Evolutionary conservation across 768 basidiomycete species (phyloP), one percentile per base, ranked within the genome.

Genomic region (Auriscalpium vulgare): DNA sequence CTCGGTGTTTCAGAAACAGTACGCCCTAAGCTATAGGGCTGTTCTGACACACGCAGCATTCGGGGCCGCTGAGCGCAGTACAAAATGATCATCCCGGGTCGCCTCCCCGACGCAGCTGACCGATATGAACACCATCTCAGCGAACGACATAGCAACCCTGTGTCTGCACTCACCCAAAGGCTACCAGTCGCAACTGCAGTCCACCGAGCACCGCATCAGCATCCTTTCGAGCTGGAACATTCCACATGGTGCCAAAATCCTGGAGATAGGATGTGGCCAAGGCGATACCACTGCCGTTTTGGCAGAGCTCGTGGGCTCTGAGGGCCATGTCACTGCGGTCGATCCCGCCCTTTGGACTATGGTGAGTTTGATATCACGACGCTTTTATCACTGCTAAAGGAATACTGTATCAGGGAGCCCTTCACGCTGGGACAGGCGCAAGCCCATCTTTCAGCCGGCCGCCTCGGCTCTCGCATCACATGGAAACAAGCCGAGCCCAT

Each of bases 181-280:
- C 36, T 56, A 55, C 55, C 17, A 19, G 10, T 23, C 62, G 47
- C 56, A 59, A n/a, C 55, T 54, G 8, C 37, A 51, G 21, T 67
- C 67, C 46, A 64, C 63, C 13, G 57, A 68, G 49, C 70, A 75
- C 49, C 72, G 73, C 35, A 58, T 74, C 43, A 57, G 63, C 23
- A 63, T 74, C n/a, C 55, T 72, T 29, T 53, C 55, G 9, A 59
- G 61, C 9, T 73, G 68, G 68, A 56, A 61, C 10, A 69, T 74
- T 50, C 2, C 56, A 10, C 50, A 34, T 0, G 73, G 72, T 2
- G 62, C 63, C 21, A 60, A 58, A 9, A 66, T 76, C 6, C 63
- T 76, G 1, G 74, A 76, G 56, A 60, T 76, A 1, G 74, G 74
- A 7, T 74, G 73, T 55, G 74, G 74, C 2, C 74, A 74, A 53